Percentiles rank a stretch among this genome's conserved stretches.
phyloP scores from a whole-genome alignment of 75 land plant genomes.

The Selaginella moellendorffii region DNA sequence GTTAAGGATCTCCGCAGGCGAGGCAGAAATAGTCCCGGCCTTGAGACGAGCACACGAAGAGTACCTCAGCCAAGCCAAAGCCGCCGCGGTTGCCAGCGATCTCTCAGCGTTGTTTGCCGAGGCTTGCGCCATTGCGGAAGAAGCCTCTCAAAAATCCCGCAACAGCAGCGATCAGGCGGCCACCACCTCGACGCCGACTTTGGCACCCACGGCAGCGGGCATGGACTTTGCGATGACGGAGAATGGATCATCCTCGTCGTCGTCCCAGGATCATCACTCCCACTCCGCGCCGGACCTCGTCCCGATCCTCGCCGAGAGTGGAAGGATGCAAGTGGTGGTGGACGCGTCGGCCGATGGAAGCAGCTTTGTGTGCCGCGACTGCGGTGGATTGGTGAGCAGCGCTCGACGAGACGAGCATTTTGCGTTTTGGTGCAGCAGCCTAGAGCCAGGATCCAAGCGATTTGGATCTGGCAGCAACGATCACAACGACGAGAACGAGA shows the following conservation, averaged over 20 bases:
- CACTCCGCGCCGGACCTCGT: constrained; percentile 8
- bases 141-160: constrained; percentile 16
- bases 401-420: constrained; percentile 68
- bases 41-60: constrained; percentile 59
- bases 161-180: background rate
- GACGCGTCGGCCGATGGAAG: constrained; percentile 88
- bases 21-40: constrained; percentile 40
- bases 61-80: constrained; percentile 38
- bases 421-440: constrained; percentile 76
- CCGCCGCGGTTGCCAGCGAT: constrained; percentile 44
- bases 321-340: constrained; percentile 59
- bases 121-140: constrained; percentile 82
- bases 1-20: constrained; percentile 47
- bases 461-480: too few relatives aligned
- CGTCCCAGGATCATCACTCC: too few relatives aligned
- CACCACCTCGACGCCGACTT: background rate
- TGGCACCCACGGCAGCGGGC: background rate
- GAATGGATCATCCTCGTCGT: too few relatives aligned
- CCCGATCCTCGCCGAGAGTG: constrained; percentile 65
- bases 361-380: constrained; percentile 74
- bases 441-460: background rate
- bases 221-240: constrained; percentile 10
- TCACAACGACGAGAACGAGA: too few relatives aligned
- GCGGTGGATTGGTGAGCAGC: constrained; percentile 81
- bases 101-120: constrained; percentile 76